These are phyloP conservation scores for Ilyonectria destructans DNA, from an alignment of 2,329 filamentous ascomycete species.

Conservation along the genomic window DNA sequence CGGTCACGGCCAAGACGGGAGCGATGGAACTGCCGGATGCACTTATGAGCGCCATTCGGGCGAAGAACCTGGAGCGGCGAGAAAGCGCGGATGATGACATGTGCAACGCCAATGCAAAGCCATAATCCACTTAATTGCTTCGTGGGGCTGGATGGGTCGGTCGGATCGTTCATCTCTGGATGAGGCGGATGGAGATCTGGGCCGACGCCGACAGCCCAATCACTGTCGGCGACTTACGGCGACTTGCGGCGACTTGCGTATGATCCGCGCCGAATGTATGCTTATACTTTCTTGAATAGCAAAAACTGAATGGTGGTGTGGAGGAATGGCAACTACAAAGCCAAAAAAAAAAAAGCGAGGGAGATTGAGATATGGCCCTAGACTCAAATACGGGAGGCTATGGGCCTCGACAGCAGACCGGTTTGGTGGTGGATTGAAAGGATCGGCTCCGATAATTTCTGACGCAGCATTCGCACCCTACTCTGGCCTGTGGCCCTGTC, in stretches of 20 bases:
- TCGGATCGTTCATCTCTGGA: conserved; percentile 11
- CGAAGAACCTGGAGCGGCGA: neutral
- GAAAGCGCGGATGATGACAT: conserved; percentile 6
- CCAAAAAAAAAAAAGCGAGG: no score
- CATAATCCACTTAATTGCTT: conserved; percentile 1
- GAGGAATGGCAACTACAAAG: neutral
- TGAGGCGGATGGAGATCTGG: conserved; percentile 30
- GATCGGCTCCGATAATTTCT: conserved; percentile 30
- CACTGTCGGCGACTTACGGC: neutral
- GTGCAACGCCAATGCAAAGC: conserved; percentile 1
- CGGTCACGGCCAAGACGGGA: conserved; percentile 1
- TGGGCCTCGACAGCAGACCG: neutral
- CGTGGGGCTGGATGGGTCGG: conserved; percentile 22
- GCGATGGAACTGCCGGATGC: neutral
- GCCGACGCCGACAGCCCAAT: conserved; percentile 8
- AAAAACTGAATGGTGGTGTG: neutral
- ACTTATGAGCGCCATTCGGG: neutral
- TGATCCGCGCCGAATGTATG: conserved; percentile 3
- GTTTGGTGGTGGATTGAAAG: conserved; percentile 20
- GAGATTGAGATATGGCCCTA: neutral
- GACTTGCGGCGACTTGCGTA: neutral
- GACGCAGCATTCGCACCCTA: conserved; percentile 10
- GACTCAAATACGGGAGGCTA: conserved; percentile 5
- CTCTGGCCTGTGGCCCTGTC: conserved; percentile 19
- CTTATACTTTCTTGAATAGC: neutral